Conservation (phyloP, 768 basidiomycete genomes). For the Basidioascus undulatus region DNA sequence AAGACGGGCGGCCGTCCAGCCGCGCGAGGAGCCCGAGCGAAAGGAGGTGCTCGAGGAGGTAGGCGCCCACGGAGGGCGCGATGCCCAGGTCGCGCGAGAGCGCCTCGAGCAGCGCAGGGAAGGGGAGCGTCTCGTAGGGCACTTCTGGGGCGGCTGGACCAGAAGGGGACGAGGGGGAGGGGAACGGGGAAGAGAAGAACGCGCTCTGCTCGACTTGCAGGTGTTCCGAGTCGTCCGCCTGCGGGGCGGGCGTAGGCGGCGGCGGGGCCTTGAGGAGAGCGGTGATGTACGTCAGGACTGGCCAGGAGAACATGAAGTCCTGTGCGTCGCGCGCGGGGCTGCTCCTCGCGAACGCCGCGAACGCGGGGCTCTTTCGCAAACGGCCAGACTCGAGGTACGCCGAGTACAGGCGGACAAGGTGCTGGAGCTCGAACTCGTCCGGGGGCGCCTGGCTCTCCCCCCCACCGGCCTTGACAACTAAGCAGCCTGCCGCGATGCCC, state of each 20-base stretch:
- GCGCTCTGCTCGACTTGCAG: background rate
- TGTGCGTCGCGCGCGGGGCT: slow-evolving; percentile 20
- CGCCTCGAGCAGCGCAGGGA: slow-evolving; percentile 35
- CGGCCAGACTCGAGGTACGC: slow-evolving; percentile 25
- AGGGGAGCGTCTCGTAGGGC: slow-evolving; percentile 32
- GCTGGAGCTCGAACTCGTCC: slow-evolving; percentile 39
- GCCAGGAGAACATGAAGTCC: slow-evolving; percentile 41
- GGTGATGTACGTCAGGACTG: slow-evolving; percentile 35
- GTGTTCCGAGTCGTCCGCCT: background rate
- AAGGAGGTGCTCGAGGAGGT: slow-evolving; percentile 35
- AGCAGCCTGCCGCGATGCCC: slow-evolving; percentile 39
- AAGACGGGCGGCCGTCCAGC: slow-evolving; percentile 20
- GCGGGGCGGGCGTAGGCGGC: slow-evolving; percentile 4
- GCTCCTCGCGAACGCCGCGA: slow-evolving; percentile 24
- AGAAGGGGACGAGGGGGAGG: no score
- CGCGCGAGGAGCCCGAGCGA: slow-evolving; percentile 37
- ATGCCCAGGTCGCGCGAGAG: slow-evolving; percentile 34
- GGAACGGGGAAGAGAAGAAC: background rate
- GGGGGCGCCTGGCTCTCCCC: slow-evolving; percentile 14
- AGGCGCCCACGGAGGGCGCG: slow-evolving; percentile 28
- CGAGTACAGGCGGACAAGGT: slow-evolving; percentile 28
- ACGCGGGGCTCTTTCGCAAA: slow-evolving; percentile 24
- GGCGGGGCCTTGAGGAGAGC: slow-evolving; percentile 28
- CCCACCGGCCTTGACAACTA: slow-evolving; percentile 25
- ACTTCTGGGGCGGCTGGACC: no score